A percentile compares a stretch with the other conserved stretches of the same genome.
phyloP scores from a whole-genome alignment of 768 basidiomycete genomes.

The Kockovaella imperatae region DNA sequence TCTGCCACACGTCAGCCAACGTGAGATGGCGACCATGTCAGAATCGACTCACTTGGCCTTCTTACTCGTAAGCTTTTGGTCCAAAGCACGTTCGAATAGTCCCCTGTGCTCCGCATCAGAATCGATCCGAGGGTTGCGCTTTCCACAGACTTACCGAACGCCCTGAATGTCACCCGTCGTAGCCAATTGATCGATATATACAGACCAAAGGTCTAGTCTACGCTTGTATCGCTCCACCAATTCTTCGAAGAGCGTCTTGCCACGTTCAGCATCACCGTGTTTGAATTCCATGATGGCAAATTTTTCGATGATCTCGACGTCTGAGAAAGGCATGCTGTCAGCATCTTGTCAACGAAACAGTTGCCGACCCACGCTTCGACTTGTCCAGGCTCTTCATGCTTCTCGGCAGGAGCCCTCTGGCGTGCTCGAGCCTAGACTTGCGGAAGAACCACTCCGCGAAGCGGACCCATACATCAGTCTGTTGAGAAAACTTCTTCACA shows the following conservation, averaged over 20 bases:
- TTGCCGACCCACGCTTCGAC: constrained; percentile 67
- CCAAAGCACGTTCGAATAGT: constrained; percentile 75
- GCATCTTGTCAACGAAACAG: not conserved
- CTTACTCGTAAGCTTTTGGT: constrained; percentile 81
- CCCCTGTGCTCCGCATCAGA: constrained; percentile 50
- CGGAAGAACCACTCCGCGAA: constrained; percentile 73
- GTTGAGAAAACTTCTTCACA: constrained; percentile 87
- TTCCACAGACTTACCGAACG: constrained; percentile 53
- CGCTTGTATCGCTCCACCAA: constrained; percentile 93
- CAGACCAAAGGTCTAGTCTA: constrained; percentile 87
- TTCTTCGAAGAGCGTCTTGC: constrained; percentile 91
- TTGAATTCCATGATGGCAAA: constrained; percentile 95
- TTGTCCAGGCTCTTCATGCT: constrained; percentile 85
- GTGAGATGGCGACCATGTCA: not conserved
- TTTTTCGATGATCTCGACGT: constrained; percentile 88
- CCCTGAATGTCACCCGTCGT: constrained; percentile 69
- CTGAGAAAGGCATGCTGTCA: constrained; percentile 49
- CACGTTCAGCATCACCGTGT: constrained; percentile 84
- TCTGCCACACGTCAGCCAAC: constrained; percentile 48
- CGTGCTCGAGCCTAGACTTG: constrained; percentile 64
- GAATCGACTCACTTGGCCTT: constrained; percentile 71
- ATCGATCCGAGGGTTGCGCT: not conserved
- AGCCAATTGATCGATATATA: constrained; percentile 96
- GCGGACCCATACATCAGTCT: constrained; percentile 87
- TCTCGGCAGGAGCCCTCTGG: constrained; percentile 76